Percentiles rank a stretch among this genome's conserved stretches.
These are phyloP conservation scores for Colletotrichum tanaceti DNA, from an alignment of 2,329 filamentous ascomycete genomes.

Conservation along the genomic window DNA sequence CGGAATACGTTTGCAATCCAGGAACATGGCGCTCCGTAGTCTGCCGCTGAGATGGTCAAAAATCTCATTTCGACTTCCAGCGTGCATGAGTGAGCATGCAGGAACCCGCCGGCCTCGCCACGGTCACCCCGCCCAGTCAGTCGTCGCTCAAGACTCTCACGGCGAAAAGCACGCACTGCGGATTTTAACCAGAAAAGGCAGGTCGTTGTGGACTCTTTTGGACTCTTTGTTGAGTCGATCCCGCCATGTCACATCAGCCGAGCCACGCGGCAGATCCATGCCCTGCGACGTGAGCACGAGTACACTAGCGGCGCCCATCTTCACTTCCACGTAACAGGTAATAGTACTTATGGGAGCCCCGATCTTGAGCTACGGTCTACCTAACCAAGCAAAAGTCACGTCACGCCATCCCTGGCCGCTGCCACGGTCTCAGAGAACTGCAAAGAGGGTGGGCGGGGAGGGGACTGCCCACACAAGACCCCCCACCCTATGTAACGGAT, in stretches of 20 bases:
- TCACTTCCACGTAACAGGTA: conserved; percentile 32
- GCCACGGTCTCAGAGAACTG: too few relatives aligned
- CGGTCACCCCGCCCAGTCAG: background rate
- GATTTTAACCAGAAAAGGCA: background rate
- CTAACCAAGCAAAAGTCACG: conserved; percentile 12
- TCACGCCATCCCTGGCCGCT: conserved; percentile 32
- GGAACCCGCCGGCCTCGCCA: background rate
- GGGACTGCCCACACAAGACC: too few relatives aligned
- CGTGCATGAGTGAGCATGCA: conserved; percentile 8
- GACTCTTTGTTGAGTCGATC: conserved; percentile 7
- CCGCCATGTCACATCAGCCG: conserved; percentile 26
- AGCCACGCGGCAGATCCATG: conserved; percentile 30
- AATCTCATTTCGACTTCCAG: background rate
- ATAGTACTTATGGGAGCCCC: too few relatives aligned
- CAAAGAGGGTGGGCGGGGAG: too few relatives aligned
- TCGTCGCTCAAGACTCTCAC: too few relatives aligned
- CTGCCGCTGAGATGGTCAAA: conserved; percentile 1
- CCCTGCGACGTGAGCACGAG: conserved; percentile 8
- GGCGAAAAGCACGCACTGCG: background rate
- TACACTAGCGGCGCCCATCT: conserved; percentile 24
- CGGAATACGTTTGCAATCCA: conserved; percentile 1
- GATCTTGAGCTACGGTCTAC: too few relatives aligned
- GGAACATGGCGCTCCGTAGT: background rate
- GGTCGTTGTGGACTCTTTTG: background rate
- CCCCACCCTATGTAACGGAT: too few relatives aligned